A percentile compares a stretch with the other conserved stretches of the same genome.
phyloP scores from a whole-genome alignment of 2,329 filamentous ascomycete genomes.

The Ascochyta rabiei region DNA sequence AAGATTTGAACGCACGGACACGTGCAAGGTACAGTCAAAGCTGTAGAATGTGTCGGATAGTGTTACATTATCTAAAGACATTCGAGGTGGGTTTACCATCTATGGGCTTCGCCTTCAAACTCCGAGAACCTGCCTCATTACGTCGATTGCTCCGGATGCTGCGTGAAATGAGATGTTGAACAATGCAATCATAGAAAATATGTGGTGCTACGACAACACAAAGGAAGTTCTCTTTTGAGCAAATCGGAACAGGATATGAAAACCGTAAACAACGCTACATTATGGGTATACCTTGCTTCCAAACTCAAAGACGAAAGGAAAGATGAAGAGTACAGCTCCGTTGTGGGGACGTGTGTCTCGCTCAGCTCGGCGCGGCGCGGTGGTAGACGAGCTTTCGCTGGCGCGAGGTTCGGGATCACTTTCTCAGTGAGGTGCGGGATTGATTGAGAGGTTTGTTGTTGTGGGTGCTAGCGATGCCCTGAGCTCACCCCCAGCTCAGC shows the following conservation, averaged over 20 bases:
- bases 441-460: background rate
- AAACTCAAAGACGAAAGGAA: slow-evolving; percentile 30
- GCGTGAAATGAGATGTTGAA: slow-evolving; percentile 6
- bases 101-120: slow-evolving; percentile 19
- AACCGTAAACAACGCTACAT: slow-evolving; percentile 38
- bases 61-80: slow-evolving; percentile 16
- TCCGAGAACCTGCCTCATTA: slow-evolving; percentile 23
- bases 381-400: slow-evolving; percentile 12
- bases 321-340: slow-evolving; percentile 34
- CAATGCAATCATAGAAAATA: slow-evolving; percentile 1
- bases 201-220: slow-evolving; percentile 13
- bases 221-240: slow-evolving; percentile 8
- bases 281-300: slow-evolving; percentile 45
- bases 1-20: background rate
- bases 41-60: background rate
- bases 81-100: slow-evolving; percentile 11
- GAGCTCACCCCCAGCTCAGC: slow-evolving; percentile 41
- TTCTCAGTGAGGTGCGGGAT: slow-evolving; percentile 41
- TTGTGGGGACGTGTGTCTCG: slow-evolving; percentile 47
- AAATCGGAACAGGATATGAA: slow-evolving; percentile 13
- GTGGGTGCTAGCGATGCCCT: background rate
- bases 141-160: slow-evolving; percentile 18
- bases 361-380: slow-evolving; percentile 16
- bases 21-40: background rate
- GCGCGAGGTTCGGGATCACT: slow-evolving; percentile 48